phyloP scores from a whole-genome alignment of 2,329 filamentous ascomycete genomes.

The Bisporella sp. region DNA sequence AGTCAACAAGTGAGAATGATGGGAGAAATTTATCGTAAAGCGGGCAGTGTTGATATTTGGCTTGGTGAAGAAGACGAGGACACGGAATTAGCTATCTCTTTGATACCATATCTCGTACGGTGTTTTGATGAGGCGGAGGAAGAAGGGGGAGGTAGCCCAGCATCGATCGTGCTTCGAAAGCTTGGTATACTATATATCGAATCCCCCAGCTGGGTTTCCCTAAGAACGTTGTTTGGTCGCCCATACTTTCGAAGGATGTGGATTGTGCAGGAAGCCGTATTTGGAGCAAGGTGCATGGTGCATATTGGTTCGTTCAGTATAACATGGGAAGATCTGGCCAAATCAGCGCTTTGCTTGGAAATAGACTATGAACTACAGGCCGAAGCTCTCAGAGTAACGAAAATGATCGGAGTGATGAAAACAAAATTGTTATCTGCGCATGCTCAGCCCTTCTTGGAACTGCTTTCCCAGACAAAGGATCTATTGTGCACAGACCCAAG shows the following conservation, averaged over 20 bases:
- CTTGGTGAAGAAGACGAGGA: slow-evolving; percentile 5
- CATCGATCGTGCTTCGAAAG: not conserved
- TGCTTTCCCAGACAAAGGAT: slow-evolving; percentile 1
- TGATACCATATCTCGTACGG: not conserved
- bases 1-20: slow-evolving; percentile 9
- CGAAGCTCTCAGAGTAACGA: not conserved
- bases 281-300: slow-evolving; percentile 26
- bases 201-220: slow-evolving; percentile 20
- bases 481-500: slow-evolving; percentile 4
- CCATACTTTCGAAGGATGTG: slow-evolving; percentile 31
- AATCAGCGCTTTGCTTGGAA: slow-evolving; percentile 1
- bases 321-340: slow-evolving; percentile 27
- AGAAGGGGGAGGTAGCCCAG: not conserved
- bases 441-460: not conserved
- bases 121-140: not conserved
- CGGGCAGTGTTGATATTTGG: slow-evolving; percentile 6
- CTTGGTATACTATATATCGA: not conserved
- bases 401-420: not conserved
- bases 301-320: slow-evolving; percentile 29
- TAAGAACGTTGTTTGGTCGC: slow-evolving; percentile 29
- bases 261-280: slow-evolving; percentile 33
- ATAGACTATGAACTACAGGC: not conserved
- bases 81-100: not conserved
- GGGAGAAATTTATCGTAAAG: slow-evolving; percentile 7
- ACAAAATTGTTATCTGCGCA: not conserved